Evolutionary conservation across 1,139 yeast species (phyloP).

Genomic region (Suhomyces yuchorum): DNA sequence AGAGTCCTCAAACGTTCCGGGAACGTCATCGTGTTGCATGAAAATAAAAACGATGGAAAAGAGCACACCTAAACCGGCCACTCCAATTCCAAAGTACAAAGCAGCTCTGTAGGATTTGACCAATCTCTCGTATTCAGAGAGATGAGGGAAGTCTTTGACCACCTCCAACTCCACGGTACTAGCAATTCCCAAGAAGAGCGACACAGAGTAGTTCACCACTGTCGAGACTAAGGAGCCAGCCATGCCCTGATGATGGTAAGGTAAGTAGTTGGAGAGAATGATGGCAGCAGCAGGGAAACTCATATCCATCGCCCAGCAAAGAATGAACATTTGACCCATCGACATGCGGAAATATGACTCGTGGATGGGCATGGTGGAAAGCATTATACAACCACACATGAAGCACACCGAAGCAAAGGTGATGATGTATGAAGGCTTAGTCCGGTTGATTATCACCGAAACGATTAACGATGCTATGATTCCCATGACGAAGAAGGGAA

Average conservation of each 20-base stretch:
- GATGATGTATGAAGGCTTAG: constrained; percentile 48
- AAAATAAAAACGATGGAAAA: constrained; percentile 33
- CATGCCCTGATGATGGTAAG: constrained; percentile 58
- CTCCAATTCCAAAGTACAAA: constrained; percentile 42
- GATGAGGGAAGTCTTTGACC: constrained; percentile 18
- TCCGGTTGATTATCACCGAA: constrained; percentile 41
- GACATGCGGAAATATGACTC: constrained; percentile 49
- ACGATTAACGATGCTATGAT: constrained; percentile 47
- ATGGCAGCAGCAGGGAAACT: constrained; percentile 61
- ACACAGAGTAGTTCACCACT: constrained; percentile 55
- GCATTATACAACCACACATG: constrained; percentile 49
- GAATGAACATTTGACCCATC: constrained; percentile 50
- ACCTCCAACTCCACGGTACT: constrained; percentile 49
- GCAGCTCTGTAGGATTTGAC: constrained; percentile 48
- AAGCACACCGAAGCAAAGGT: constrained; percentile 48
- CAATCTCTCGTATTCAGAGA: constrained; percentile 16
- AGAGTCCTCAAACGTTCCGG: constrained; percentile 11
- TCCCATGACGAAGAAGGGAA: constrained; percentile 51
- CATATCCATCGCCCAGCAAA: constrained; percentile 61
- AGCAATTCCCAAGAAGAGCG: constrained; percentile 54
- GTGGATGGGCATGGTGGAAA: constrained; percentile 50
- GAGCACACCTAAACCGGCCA: constrained; percentile 38
- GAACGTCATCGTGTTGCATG: constrained; percentile 23
- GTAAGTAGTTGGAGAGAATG: constrained; percentile 52
- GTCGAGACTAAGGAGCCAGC: constrained; percentile 61